These are phyloP conservation scores for Phytophthora cryptogea DNA, from an alignment of 352 stramenopile genomes.

Conservation along the genomic window DNA sequence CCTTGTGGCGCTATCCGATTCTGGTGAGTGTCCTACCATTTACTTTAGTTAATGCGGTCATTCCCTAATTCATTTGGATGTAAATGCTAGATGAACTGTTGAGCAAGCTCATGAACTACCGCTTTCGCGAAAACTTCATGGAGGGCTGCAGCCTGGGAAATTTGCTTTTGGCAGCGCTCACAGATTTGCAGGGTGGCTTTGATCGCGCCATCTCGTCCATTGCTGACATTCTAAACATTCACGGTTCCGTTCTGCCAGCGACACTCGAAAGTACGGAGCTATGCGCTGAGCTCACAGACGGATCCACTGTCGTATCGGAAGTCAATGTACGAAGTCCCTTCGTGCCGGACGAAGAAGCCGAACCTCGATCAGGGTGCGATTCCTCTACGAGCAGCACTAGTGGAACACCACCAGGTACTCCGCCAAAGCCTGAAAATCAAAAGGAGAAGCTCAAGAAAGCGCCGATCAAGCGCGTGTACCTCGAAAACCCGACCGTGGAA, in stretches of 20 bases:
- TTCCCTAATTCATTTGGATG: slow-evolving; percentile 1
- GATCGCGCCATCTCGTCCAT: slow-evolving; percentile 82
- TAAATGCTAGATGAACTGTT: slow-evolving; percentile 72
- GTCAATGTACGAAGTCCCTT: slow-evolving; percentile 81
- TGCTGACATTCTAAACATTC: slow-evolving; percentile 88
- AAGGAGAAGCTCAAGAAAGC: slow-evolving; percentile 55
- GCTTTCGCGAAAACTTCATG: slow-evolving; percentile 89
- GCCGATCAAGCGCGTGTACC: slow-evolving; percentile 82
- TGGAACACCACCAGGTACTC: slow-evolving; percentile 26
- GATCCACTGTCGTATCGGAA: slow-evolving; percentile 75
- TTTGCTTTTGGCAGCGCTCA: slow-evolving; percentile 77
- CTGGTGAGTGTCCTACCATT: slow-evolving; percentile 39
- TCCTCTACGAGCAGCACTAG: slow-evolving; percentile 28
- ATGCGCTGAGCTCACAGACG: slow-evolving; percentile 76
- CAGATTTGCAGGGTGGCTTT: slow-evolving; percentile 81
- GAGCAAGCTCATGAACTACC: slow-evolving; percentile 90
- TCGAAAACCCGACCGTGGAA: slow-evolving; percentile 72
- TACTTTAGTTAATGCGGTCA: not conserved
- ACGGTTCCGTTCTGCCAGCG: slow-evolving; percentile 76
- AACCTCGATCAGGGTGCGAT: slow-evolving; percentile 22
- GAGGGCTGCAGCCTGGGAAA: slow-evolving; percentile 87
- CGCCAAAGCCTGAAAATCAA: slow-evolving; percentile 24
- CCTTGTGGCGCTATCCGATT: slow-evolving; percentile 83
- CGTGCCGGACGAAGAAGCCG: slow-evolving; percentile 35
- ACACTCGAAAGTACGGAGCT: slow-evolving; percentile 86